Conservation (phyloP, 805 yeast species). For the Lipomyces spencermartinsiae region DNA sequence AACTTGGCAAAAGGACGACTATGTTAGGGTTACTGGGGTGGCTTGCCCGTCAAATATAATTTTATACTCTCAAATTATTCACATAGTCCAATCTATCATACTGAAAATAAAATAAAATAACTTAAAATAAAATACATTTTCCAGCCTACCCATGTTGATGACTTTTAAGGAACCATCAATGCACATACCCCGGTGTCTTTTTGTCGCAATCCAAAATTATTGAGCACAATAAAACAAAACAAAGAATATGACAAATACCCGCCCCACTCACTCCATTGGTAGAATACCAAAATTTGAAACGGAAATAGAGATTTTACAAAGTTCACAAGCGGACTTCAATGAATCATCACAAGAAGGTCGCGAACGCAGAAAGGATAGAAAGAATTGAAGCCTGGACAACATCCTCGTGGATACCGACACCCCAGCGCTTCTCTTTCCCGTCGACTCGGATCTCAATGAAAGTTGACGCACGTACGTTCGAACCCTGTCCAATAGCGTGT, state of each 20-base stretch:
- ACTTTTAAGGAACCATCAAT: not conserved
- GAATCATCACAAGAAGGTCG: conserved; percentile 28
- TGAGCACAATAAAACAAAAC: not conserved
- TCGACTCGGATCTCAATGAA: conserved; percentile 63
- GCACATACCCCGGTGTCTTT: not conserved
- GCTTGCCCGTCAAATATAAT: too few species aligned
- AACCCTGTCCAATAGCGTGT: conserved; percentile 78
- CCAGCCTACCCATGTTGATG: not conserved
- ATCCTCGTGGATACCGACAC: conserved; percentile 91
- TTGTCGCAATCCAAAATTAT: not conserved
- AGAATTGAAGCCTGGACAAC: conserved; percentile 81
- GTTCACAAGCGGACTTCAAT: not conserved
- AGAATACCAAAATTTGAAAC: not conserved
- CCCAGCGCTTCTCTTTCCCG: conserved; percentile 65
- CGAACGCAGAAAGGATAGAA: conserved; percentile 49
- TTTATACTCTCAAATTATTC: not conserved
- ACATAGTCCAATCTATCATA: not conserved
- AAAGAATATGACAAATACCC: not conserved
- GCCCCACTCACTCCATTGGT: not conserved
- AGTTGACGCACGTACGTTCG: conserved; percentile 77
- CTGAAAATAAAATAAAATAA: too few species aligned
- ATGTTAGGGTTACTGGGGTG: too few species aligned
- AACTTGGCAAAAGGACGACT: not conserved
- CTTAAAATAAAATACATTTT: not conserved
- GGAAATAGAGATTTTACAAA: not conserved